phyloP scores from a whole-genome alignment of 139 green algal genomes.

The Monoraphidium neglectum region DNA sequence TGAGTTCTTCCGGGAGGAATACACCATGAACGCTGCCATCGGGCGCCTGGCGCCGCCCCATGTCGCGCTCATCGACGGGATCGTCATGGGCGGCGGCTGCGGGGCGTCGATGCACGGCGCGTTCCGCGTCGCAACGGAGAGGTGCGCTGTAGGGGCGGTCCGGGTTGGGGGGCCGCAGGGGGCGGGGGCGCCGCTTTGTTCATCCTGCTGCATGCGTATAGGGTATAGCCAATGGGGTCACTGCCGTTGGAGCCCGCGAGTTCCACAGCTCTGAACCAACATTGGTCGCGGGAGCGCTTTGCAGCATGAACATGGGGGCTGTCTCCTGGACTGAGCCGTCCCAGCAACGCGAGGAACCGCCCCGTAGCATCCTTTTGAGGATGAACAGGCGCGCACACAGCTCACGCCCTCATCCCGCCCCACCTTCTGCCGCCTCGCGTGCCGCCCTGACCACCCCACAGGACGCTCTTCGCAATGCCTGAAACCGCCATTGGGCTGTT shows the following conservation, averaged over 20 bases:
- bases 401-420: neutral
- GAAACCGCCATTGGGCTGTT: conserved; percentile 96
- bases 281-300: too few species aligned
- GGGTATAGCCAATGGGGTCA: neutral
- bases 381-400: neutral
- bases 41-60: conserved; percentile 63
- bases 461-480: conserved; percentile 97
- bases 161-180: neutral
- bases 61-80: conserved; percentile 89
- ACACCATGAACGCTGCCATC: conserved; percentile 53
- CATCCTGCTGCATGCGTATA: neutral
- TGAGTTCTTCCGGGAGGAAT: conserved; percentile 65
- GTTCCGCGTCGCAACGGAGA: conserved; percentile 90
- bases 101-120: conserved; percentile 86
- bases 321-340: neutral
- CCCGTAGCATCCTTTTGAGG: too few species aligned
- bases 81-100: conserved; percentile 92
- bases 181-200: neutral
- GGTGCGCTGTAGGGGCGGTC: conserved; percentile 37
- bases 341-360: neutral
- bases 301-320: neutral
- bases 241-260: neutral
- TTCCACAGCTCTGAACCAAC: too few species aligned
- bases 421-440: neutral
- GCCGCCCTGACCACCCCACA: conserved; percentile 38